These are phyloP conservation scores for Cystobasidium tubakii DNA, from an alignment of 768 basidiomycete genomes.

Conservation along the genomic window DNA sequence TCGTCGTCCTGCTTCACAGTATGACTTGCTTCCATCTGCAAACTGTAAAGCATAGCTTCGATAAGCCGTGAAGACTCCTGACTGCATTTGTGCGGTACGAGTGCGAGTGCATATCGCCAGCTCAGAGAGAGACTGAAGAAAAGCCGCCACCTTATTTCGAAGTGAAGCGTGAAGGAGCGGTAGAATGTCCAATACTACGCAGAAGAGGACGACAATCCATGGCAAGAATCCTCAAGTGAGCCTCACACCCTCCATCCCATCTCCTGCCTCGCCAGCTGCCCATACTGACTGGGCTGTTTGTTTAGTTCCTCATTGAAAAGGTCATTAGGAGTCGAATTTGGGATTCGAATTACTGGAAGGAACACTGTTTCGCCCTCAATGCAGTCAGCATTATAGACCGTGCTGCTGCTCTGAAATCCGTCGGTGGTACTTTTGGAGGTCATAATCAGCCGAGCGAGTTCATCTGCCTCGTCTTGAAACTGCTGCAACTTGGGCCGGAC, in stretches of 20 bases:
- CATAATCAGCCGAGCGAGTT: constrained; percentile 94
- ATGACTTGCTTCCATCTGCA: neutral
- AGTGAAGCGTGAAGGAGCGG: neutral
- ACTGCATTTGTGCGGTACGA: no score
- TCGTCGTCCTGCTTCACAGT: no score
- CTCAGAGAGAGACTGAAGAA: neutral
- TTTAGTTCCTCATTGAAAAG: constrained; percentile 68
- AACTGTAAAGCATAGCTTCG: neutral
- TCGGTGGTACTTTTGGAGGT: constrained; percentile 83
- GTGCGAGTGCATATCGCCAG: no score
- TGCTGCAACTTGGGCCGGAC: constrained; percentile 94
- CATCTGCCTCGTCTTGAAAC: constrained; percentile 81
- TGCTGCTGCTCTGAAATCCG: constrained; percentile 68
- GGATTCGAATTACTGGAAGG: constrained; percentile 93
- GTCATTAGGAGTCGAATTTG: constrained; percentile 94
- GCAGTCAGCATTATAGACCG: constrained; percentile 92
- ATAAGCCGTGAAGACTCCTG: neutral
- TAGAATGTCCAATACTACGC: constrained; percentile 29
- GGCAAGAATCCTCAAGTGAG: constrained; percentile 36
- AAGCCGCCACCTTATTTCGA: neutral
- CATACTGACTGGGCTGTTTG: neutral
- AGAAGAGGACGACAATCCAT: constrained; percentile 27
- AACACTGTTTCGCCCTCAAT: constrained; percentile 94
- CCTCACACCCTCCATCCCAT: neutral
- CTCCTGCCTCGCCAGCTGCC: neutral